phyloP scores from a whole-genome alignment of 2,329 filamentous ascomycete genomes.

The Colletotrichum spaethianum region DNA sequence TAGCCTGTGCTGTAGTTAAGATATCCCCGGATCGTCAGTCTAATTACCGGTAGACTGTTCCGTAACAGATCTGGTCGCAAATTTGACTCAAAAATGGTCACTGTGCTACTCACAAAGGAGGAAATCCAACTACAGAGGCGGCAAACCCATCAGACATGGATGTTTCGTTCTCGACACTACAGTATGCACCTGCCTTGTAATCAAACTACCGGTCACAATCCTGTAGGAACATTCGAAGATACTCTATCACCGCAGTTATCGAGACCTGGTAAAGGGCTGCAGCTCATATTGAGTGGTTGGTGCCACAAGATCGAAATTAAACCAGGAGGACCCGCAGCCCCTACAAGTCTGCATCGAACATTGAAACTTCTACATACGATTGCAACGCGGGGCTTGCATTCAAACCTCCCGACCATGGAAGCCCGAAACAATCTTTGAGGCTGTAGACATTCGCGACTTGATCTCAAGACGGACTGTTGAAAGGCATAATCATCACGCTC shows the following conservation, averaged over 20 bases:
- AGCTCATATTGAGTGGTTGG: background rate
- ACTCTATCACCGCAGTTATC: background rate
- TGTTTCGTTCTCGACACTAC: no score
- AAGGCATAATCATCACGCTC: no score
- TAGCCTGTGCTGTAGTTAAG: background rate
- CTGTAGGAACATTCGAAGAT: background rate
- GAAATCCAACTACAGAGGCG: background rate
- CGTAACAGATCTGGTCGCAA: background rate
- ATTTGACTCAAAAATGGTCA: background rate
- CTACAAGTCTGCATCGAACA: background rate
- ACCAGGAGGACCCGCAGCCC: background rate
- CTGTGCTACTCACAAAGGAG: background rate
- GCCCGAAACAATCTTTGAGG: no score
- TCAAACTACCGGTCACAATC: no score
- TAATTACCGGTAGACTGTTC: no score
- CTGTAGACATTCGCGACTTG: no score
- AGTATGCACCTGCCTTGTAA: background rate
- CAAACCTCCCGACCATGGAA: no score
- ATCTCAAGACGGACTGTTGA: no score
- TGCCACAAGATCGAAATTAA: background rate
- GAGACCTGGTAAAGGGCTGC: background rate
- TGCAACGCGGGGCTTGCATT: no score
- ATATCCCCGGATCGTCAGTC: background rate
- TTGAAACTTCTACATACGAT: no score
- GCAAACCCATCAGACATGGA: background rate